Base-by-base conservation (phyloP, 2,329 filamentous ascomycete genomes). In the Calcarisporium arbuscula region DNA sequence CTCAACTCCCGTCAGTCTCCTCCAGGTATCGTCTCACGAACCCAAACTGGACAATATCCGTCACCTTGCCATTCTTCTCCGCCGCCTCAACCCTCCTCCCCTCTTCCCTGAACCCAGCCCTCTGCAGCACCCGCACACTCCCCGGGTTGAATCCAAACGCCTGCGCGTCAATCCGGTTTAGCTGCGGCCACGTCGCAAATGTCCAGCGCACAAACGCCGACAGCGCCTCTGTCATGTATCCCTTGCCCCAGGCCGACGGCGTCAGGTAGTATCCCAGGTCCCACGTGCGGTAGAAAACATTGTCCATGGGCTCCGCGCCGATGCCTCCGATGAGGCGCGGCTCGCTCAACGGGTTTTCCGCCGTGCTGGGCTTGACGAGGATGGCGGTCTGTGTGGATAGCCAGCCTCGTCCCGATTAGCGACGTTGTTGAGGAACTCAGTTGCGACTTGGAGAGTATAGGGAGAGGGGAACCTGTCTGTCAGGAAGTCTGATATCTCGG, bases 241-340 rank as follows among this genome's bases (percentile, higher is more conserved):
- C 70, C 19, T 55, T 57, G 1, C 69, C 66, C 70, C 69, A 70
- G 30, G 56, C 50, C 9, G 51, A 43, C 23, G 52, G 54, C 1
- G 55, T 61, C 17, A 69, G 25, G 60, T 64, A 72, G 53, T 74
- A 75, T 5, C 70, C 71, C 1, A 74, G 6, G 52, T 73, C 67
- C 47, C 60, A 59, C 5, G 60, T 66, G 30, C 58, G 55, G 42
- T 56, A 58, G 38, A 68, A 55, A 44, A 65, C 52, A 34, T 68
- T 62, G 11, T 43, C 41, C 9, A 49, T 37, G 4, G 53, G 42
- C 27, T 52, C 53, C 27, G 70, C 45, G 23, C 67, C 64, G 10
- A 72, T 52, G 36, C 49, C 50, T 30, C 71, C 71, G 8, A 62
- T 48, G 32, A 60, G 54, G 8, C 53, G 32, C 3, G 46, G 41